Conservation (phyloP, 768 basidiomycete genomes). For the Leccinum subgranulosum region DNA sequence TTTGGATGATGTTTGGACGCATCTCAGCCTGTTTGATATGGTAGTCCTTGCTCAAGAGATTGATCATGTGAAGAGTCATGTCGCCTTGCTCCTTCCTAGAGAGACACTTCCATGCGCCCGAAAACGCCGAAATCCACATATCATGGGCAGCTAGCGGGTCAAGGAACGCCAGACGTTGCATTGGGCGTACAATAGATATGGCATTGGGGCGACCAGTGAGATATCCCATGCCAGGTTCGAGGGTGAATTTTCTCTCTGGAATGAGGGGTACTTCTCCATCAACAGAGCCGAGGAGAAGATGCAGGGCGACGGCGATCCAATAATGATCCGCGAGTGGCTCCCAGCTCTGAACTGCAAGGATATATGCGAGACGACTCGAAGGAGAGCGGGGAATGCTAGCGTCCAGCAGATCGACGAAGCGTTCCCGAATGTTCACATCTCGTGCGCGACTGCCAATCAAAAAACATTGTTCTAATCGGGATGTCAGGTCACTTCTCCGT, state of each 20-base stretch:
- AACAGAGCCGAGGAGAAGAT: slow-evolving; percentile 80
- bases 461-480: slow-evolving; percentile 90
- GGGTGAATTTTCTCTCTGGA: slow-evolving; percentile 38
- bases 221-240: slow-evolving; percentile 32
- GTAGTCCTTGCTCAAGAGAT: slow-evolving; percentile 88
- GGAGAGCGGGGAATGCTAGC: slow-evolving; percentile 82
- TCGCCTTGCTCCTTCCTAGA: slow-evolving; percentile 86
- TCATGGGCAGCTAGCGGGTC: slow-evolving; percentile 76
- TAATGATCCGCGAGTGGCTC: slow-evolving; percentile 88
- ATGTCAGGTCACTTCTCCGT: slow-evolving; percentile 90
- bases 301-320: slow-evolving; percentile 91
- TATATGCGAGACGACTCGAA: slow-evolving; percentile 78
- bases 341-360: slow-evolving; percentile 94
- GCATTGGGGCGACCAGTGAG: slow-evolving; percentile 46
- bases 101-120: slow-evolving; percentile 81
- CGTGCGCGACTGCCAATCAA: slow-evolving; percentile 85
- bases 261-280: slow-evolving; percentile 43
- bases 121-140: slow-evolving; percentile 86
- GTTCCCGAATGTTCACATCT: slow-evolving; percentile 72
- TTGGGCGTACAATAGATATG: slow-evolving; percentile 61
- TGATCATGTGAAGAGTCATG: slow-evolving; percentile 85
- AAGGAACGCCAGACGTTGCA: slow-evolving; percentile 79
- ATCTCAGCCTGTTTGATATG: slow-evolving; percentile 85
- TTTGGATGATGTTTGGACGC: slow-evolving; percentile 91
- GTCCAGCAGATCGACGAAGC: slow-evolving; percentile 89